Evolutionary conservation across 2,329 filamentous ascomycete genomes (phyloP).

Genomic region (Pleomassaria siparia): DNA sequence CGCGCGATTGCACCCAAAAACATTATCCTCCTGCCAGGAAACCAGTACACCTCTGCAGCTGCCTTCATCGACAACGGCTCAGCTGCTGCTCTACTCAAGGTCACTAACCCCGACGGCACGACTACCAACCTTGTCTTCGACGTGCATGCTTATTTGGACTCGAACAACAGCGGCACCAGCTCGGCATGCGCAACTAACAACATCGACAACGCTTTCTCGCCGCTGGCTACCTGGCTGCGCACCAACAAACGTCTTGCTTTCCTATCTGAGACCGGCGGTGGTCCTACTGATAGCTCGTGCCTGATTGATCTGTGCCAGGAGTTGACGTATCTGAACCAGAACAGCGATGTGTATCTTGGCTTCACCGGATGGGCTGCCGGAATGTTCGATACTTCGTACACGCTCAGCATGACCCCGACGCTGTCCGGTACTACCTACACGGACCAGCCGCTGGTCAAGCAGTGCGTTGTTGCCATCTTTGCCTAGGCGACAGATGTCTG

Average conservation of each 20-base stretch:
- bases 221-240: conserved; percentile 52
- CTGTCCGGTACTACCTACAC: background rate
- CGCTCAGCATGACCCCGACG: conserved; percentile 24
- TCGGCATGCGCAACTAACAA: conserved; percentile 50
- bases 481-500: background rate
- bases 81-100: conserved; percentile 51
- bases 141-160: conserved; percentile 47
- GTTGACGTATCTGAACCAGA: conserved; percentile 47
- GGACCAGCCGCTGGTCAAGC: background rate
- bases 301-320: conserved; percentile 51
- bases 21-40: conserved; percentile 66
- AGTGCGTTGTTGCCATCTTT: background rate
- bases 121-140: conserved; percentile 54
- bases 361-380: conserved; percentile 54
- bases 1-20: conserved; percentile 64
- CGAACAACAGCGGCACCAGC: conserved; percentile 52
- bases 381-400: conserved; percentile 27
- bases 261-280: conserved; percentile 55
- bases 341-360: conserved; percentile 53
- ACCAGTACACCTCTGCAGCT: conserved; percentile 52
- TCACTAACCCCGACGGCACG: conserved; percentile 61
- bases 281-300: conserved; percentile 47
- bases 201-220: conserved; percentile 49
- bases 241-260: conserved; percentile 51
- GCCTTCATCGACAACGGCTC: conserved; percentile 26